Conservation (phyloP, 768 basidiomycete species). For the Trametes cubensis region DNA sequence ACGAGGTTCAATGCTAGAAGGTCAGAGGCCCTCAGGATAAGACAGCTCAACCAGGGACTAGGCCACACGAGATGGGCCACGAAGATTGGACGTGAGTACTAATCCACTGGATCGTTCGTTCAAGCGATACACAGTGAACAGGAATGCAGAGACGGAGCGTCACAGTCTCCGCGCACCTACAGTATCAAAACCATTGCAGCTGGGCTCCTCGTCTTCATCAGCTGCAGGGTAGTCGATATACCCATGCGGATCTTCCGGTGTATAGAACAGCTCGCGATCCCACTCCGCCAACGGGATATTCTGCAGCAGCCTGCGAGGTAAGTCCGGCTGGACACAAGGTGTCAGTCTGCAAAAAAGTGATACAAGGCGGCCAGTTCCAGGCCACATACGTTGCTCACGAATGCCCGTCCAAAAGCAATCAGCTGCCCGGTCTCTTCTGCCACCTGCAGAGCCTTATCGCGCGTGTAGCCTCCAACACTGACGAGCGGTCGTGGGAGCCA, state of each 20-base stretch:
- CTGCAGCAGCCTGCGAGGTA: constrained; percentile 17
- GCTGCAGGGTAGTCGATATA: constrained; percentile 24
- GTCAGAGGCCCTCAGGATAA: too few species aligned
- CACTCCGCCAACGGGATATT: constrained; percentile 12
- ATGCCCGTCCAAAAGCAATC: constrained; percentile 32
- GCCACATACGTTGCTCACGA: constrained; percentile 34
- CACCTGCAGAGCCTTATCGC: constrained; percentile 20
- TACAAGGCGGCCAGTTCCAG: too few species aligned
- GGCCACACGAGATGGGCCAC: too few species aligned
- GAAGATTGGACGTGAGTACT: too few species aligned
- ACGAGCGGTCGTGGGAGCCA: constrained; percentile 21
- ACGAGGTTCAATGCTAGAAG: too few species aligned
- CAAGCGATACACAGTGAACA: too few species aligned
- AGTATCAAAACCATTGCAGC: too few species aligned
- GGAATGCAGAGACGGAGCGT: too few species aligned
- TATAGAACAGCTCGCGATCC: constrained; percentile 18
- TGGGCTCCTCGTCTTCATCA: neutral
- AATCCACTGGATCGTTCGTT: too few species aligned
- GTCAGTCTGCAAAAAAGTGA: neutral
- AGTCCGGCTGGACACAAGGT: constrained; percentile 6
- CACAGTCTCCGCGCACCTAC: too few species aligned
- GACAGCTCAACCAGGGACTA: too few species aligned
- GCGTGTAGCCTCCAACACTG: constrained; percentile 26
- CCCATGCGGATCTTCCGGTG: constrained; percentile 15
- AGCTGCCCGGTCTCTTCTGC: constrained; percentile 26